These are phyloP conservation scores for Striga asiatica DNA, from an alignment of 257 asterid species.

Conservation along the genomic window DNA sequence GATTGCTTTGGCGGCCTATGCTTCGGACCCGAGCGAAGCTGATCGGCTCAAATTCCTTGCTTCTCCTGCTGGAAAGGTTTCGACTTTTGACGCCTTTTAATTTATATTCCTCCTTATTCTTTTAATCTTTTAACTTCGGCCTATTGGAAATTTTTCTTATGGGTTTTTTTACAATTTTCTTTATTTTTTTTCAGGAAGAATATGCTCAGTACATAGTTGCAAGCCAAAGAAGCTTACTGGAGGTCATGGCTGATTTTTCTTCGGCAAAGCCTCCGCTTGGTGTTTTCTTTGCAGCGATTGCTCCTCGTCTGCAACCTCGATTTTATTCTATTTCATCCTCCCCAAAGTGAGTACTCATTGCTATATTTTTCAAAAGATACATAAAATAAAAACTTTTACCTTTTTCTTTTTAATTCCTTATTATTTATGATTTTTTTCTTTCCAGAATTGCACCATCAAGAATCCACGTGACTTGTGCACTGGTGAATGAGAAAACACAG, in stretches of 20 bases:
- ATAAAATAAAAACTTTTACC: too few species aligned
- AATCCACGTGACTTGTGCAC: conserved; percentile 90
- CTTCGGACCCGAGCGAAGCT: conserved; percentile 77
- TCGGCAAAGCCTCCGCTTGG: conserved; percentile 91
- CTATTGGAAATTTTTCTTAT: neutral
- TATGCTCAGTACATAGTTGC: conserved; percentile 76
- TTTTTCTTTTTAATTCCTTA: too few species aligned
- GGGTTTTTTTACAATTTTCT: conserved; percentile 15
- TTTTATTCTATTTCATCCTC: conserved; percentile 96
- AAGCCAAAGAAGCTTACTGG: conserved; percentile 81
- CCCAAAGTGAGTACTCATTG: conserved; percentile 49
- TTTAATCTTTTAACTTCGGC: too few species aligned
- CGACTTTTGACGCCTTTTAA: conserved; percentile 20
- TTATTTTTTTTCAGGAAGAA: conserved; percentile 57
- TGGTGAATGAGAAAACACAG: conserved; percentile 81
- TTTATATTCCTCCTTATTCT: neutral
- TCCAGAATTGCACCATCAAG: conserved; percentile 61
- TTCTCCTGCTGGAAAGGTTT: conserved; percentile 96
- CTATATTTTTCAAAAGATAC: too few species aligned
- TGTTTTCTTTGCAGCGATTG: conserved; percentile 90
- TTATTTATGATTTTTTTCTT: conserved; percentile 10
- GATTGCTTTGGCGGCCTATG: conserved; percentile 67
- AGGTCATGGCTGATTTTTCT: conserved; percentile 86
- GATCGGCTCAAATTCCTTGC: conserved; percentile 75
- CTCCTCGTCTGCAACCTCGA: conserved; percentile 93